Conservation (phyloP, 2,329 filamentous ascomycete genomes). For the Ceratocystis cacaofunesta region DNA sequence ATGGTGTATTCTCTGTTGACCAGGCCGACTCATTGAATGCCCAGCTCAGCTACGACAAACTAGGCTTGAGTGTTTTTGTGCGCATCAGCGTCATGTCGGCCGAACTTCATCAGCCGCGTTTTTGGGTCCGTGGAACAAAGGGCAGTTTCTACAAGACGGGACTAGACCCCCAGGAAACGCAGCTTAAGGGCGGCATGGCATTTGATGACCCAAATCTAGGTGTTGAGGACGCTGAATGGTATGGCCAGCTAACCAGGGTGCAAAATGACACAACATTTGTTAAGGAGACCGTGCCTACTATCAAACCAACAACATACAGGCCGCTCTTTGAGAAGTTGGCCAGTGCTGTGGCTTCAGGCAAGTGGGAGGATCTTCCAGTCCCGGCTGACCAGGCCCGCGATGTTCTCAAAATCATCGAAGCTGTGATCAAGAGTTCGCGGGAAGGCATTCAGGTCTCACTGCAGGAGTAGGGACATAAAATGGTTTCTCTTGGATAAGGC, state of each 20-base stretch:
- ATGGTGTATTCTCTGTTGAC: conserved; percentile 29
- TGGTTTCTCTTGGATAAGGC: neutral
- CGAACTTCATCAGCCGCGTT: conserved; percentile 55
- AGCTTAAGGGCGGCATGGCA: conserved; percentile 48
- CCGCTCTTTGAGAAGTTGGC: conserved; percentile 48
- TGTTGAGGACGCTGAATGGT: conserved; percentile 39
- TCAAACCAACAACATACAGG: conserved; percentile 51
- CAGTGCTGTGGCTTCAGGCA: conserved; percentile 32
- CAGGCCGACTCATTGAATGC: conserved; percentile 46
- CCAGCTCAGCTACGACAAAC: conserved; percentile 46
- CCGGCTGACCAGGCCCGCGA: conserved; percentile 37
- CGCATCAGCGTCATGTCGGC: conserved; percentile 56
- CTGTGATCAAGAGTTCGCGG: conserved; percentile 34
- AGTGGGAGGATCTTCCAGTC: conserved; percentile 37
- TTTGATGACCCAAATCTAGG: conserved; percentile 51
- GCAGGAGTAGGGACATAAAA: neutral
- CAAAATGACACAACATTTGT: conserved; percentile 35
- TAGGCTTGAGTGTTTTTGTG: conserved; percentile 48
- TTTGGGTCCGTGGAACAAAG: conserved; percentile 61
- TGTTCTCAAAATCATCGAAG: conserved; percentile 40
- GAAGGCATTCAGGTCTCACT: conserved; percentile 30
- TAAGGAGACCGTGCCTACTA: conserved; percentile 38
- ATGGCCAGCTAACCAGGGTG: conserved; percentile 44
- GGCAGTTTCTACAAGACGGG: conserved; percentile 59
- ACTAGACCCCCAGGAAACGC: conserved; percentile 62